Base-by-base conservation (phyloP, 129 eudicot species). In the Centella asiatica region DNA sequence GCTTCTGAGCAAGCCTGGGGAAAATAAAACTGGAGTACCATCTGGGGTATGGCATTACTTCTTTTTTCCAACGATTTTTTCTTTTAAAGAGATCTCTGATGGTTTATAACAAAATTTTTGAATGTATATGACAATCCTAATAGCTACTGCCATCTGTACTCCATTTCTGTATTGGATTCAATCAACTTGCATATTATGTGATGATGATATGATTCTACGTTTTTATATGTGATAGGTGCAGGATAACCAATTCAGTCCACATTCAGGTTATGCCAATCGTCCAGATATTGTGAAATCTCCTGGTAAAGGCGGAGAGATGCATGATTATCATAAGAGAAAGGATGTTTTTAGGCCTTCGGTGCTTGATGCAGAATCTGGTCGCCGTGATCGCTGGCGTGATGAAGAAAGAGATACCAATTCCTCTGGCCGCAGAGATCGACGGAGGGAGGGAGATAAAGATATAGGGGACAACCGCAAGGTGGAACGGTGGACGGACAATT, bases 351-450 rank as follows among this genome's bases (percentile, higher is more conserved):
- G 99, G 66, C 99, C 96, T n/a, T 79, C 96, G 14, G 65, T 87
- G 48, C 89, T 85, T 18, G 90, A 87, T 55, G 67, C 64, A 72
- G 94, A 85, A 13, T 69, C 87, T 45, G 82, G 85, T 27, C 89
- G 78, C 36, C 96, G 95, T 60, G 99, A 88, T 3, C 86, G 79
- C 46, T 93, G 99, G 99, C 93, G 84, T 68, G 99, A 93, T 47
- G 99, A 93, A 71, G 99, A 93, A 76, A 78, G 99, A 74, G 99
- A 93, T 13, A 78, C 96, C 36, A 82, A 76, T 57, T 58, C 83
- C 31, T 73, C 81, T 62, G 69, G 54, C 45, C 96, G 95, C 55
- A 78, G 60, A 65, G 99, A 93, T 66, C 83, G 93, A 56, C 85
- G 99, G 96, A 77, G 93, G 64, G 96, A 85, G 65, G 89, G 83